A percentile compares a stretch with the other conserved stretches of the same genome.
phyloP scores from a whole-genome alignment of 495 filamentous ascomycete genomes.

The Diplogelasinospora grovesii region DNA sequence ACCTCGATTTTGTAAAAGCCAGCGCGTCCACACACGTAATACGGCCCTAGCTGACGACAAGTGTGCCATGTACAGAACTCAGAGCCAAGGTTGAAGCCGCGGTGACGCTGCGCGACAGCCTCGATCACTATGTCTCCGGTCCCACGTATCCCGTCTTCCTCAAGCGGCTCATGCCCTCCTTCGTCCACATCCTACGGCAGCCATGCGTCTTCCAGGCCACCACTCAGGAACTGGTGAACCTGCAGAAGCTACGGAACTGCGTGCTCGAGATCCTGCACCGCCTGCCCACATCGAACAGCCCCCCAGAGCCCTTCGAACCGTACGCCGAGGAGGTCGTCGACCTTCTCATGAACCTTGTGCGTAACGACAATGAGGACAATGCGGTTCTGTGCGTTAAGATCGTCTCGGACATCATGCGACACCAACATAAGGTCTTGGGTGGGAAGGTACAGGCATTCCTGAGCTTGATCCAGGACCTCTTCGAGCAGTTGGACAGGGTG shows the following conservation, averaged over 20 bases:
- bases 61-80: constrained; percentile 57
- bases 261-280: constrained; percentile 92
- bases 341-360: constrained; percentile 78
- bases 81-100: constrained; percentile 71
- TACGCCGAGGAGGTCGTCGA: constrained; percentile 84
- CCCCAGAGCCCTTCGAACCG: constrained; percentile 73
- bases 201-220: constrained; percentile 86
- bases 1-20: no score
- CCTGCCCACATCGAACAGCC: constrained; percentile 59
- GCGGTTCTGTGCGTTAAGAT: constrained; percentile 96
- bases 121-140: constrained; percentile 58
- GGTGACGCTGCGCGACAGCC: constrained; percentile 73
- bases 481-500: constrained; percentile 85
- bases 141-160: constrained; percentile 68
- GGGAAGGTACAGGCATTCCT: constrained; percentile 84
- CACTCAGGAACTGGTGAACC: constrained; percentile 68
- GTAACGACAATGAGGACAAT: constrained; percentile 95
- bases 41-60: no score
- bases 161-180: constrained; percentile 80
- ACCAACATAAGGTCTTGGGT: constrained; percentile 75
- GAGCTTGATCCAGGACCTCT: constrained; percentile 89
- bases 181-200: constrained; percentile 76
- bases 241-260: constrained; percentile 80
- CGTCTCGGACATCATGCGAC: constrained; percentile 89
- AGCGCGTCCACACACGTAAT: no score